phyloP scores from a whole-genome alignment of 768 basidiomycete genomes.

The Leccinum uliginosum region DNA sequence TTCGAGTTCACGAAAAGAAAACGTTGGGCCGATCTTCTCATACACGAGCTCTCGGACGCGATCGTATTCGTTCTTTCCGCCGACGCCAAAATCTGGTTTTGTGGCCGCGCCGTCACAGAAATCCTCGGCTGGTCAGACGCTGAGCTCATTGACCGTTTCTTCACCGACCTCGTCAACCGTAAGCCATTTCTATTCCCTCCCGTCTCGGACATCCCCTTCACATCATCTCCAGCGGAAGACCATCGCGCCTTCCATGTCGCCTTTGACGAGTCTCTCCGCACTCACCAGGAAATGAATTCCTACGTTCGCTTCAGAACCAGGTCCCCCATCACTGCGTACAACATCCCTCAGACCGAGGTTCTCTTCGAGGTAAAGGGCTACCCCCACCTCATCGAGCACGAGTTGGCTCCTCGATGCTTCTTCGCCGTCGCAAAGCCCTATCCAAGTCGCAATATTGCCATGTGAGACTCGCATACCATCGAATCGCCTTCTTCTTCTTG shows the following conservation, averaged over 20 bases:
- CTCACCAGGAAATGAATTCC: conserved; percentile 46
- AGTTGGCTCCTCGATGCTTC: conserved; percentile 51
- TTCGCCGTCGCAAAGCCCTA: conserved; percentile 76
- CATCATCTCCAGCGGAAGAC: conserved; percentile 49
- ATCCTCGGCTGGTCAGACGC: conserved; percentile 74
- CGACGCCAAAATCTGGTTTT: conserved; percentile 63
- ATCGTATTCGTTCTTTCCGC: conserved; percentile 65
- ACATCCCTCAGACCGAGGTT: conserved; percentile 39
- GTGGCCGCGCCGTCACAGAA: conserved; percentile 61
- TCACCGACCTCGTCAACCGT: conserved; percentile 66
- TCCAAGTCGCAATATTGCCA: conserved; percentile 66
- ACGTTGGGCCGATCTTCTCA: conserved; percentile 78
- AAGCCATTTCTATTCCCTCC: conserved; percentile 17
- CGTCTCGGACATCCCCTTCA: not conserved
- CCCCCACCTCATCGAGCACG: conserved; percentile 44
- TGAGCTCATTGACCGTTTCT: conserved; percentile 66
- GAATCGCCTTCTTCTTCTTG: not conserved
- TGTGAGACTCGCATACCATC: conserved; percentile 38
- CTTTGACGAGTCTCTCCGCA: conserved; percentile 53
- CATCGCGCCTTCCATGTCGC: conserved; percentile 38
- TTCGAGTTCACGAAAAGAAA: conserved; percentile 88
- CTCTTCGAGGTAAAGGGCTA: conserved; percentile 72
- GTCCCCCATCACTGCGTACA: conserved; percentile 25
- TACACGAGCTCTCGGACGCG: conserved; percentile 72
- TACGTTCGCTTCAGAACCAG: conserved; percentile 60